Base-by-base conservation (phyloP, 805 yeast species). In the Wickerhamomyces bovis region DNA sequence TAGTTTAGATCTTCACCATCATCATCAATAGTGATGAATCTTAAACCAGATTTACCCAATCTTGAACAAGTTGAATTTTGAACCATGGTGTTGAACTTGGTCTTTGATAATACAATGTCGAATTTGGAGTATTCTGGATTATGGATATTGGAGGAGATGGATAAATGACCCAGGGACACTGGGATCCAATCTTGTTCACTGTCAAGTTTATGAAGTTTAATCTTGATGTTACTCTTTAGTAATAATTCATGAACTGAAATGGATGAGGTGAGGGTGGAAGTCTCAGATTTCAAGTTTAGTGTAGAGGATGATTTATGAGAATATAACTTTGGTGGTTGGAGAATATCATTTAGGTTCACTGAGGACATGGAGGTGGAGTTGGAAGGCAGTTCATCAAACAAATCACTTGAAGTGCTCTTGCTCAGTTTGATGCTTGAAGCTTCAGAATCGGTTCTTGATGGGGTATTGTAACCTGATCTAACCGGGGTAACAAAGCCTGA, bases 181-280 rank as follows among this genome's bases (percentile, higher is more conserved):
- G 64, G 64, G 16, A 56, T 46, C 62, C 62, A 60, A 22, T 60
- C 64, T 23, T 51, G 55, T 31, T 50, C 51, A 7, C 22, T 19
- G 38, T 60, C 63, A 41, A 43, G 38, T 43, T 53, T 53, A 39
- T 60, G 64, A 19, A 60, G 23, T 46, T 53, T 56, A 2, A 58
- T 46, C 43, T 54, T 56, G n/a, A 56, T 40, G 22, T 55, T 45
- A 39, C 45, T 46, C 40, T 49, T 51, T 45, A 60, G 44, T 23
- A 58, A 36, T 25, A 58, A 28, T 20, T 53, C 53, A 31, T 47
- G 52, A 18, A 51, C 10, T 38, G 47, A 25, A 10, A 38, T 15
- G 7, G 46, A 39, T n/a, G 43, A 33, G 3, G 36, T 22, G 2
- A 48, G 40, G 22, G 45, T 30, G 8, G 54, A 13, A 18, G 44